Conservation (phyloP, 805 yeast genomes). For the baker's yeast (Saccharomyces cerevisiae) region DNA sequence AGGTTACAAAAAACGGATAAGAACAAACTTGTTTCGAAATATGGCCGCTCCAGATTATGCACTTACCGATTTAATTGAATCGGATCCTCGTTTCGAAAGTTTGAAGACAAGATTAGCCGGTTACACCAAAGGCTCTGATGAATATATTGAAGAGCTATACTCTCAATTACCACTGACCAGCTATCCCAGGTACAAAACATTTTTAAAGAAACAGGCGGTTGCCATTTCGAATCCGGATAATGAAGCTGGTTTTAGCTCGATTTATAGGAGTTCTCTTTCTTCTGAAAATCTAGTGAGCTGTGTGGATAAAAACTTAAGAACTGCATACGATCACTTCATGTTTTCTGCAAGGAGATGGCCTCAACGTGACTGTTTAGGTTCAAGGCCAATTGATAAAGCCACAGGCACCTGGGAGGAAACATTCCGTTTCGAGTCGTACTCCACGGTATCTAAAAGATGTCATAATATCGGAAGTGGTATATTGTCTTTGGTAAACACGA, state of each 20-base stretch:
- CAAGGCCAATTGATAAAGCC: constrained; percentile 29
- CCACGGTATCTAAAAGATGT: constrained; percentile 36
- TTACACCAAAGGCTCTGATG: constrained; percentile 20
- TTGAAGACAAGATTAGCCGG: constrained; percentile 14
- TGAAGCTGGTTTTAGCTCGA: constrained; percentile 41
- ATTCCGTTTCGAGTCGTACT: constrained; percentile 40
- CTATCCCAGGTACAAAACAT: constrained; percentile 18
- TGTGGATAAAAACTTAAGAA: constrained; percentile 38
- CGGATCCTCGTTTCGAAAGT: constrained; percentile 13
- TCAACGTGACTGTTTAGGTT: constrained; percentile 39
- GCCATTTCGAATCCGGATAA: constrained; percentile 30
- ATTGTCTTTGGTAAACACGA: constrained; percentile 35
- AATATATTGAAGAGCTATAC: constrained; percentile 18
- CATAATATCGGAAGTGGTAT: constrained; percentile 50
- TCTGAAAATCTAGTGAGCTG: constrained; percentile 30
- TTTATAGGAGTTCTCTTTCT: constrained; percentile 39
- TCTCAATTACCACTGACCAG: constrained; percentile 20
- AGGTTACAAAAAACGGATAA: background rate
- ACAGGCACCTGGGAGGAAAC: constrained; percentile 33
- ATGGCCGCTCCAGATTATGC: constrained; percentile 7
- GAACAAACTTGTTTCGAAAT: background rate
- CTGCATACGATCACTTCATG: constrained; percentile 39
- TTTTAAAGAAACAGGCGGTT: constrained; percentile 29
- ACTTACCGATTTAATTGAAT: constrained; percentile 21
- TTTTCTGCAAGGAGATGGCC: constrained; percentile 34